phyloP scores from a whole-genome alignment of 345 rosid species.

The Lepidium didymum region DNA sequence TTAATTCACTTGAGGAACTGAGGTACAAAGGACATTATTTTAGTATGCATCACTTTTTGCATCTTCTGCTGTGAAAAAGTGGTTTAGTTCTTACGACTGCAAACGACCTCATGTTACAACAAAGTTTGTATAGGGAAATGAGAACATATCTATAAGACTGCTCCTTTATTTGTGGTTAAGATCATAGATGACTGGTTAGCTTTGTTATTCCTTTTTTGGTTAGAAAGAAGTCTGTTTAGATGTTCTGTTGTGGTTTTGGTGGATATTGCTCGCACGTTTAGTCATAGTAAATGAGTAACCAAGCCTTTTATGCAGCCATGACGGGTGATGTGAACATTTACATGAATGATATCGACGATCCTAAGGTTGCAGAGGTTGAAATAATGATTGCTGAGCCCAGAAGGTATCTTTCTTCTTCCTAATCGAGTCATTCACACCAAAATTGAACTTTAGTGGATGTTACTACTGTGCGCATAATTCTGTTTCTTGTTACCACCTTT shows the following conservation, averaged over 20 bases:
- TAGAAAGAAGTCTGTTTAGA: not conserved
- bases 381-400: constrained; percentile 87
- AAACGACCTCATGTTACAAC: not conserved
- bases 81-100: not conserved
- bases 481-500: not conserved
- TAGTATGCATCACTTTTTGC: not conserved
- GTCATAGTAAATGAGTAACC: not conserved
- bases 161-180: constrained; percentile 5
- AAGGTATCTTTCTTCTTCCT: constrained; percentile 43
- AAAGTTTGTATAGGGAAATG: not conserved
- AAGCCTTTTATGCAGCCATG: constrained; percentile 50
- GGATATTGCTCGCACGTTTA: not conserved
- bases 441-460: not conserved
- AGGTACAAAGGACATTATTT: not conserved
- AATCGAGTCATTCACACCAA: not conserved
- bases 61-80: not conserved
- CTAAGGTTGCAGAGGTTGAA: constrained; percentile 72
- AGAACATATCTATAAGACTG: not conserved
- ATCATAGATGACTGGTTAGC: not conserved
- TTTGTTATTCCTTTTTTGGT: not conserved
- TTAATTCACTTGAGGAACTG: not conserved
- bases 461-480: not conserved
- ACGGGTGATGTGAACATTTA: constrained; percentile 88
- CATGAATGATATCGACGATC: constrained; percentile 87
- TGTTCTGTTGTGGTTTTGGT: not conserved